Evolutionary conservation across 2,329 filamentous ascomycete species (phyloP).

Genomic region (Fusarium subglutinans): DNA sequence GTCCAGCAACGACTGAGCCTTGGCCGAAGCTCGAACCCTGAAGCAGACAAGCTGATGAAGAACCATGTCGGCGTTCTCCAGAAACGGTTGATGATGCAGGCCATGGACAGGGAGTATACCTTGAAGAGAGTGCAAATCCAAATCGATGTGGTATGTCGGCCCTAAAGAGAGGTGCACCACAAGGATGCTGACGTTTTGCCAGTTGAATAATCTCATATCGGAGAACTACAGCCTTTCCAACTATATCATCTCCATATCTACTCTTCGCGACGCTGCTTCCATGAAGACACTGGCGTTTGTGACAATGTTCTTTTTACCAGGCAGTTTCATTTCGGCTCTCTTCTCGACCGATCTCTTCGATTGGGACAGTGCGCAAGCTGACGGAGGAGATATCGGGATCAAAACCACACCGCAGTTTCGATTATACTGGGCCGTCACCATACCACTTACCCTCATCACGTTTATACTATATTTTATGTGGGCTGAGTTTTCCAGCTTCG

Average conservation of each 20-base stretch:
- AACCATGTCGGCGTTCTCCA: slow-evolving; percentile 44
- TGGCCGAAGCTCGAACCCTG: not conserved
- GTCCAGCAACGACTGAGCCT: slow-evolving; percentile 24
- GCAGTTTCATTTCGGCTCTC: slow-evolving; percentile 54
- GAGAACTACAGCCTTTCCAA: slow-evolving; percentile 50
- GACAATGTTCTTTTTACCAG: slow-evolving; percentile 55
- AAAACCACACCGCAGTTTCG: slow-evolving; percentile 48
- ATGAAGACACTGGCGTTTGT: slow-evolving; percentile 56
- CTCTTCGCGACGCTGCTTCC: slow-evolving; percentile 52
- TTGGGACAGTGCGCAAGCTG: slow-evolving; percentile 43
- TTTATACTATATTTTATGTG: slow-evolving; percentile 50
- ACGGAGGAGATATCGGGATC: slow-evolving; percentile 44
- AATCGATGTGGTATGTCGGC: slow-evolving; percentile 48
- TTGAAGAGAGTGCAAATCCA: slow-evolving; percentile 52
- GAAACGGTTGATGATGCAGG: slow-evolving; percentile 49
- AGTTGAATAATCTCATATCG: slow-evolving; percentile 52
- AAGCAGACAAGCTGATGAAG: slow-evolving; percentile 37
- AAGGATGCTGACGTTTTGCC: slow-evolving; percentile 5
- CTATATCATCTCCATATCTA: slow-evolving; percentile 49
- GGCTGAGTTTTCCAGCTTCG: slow-evolving; percentile 45
- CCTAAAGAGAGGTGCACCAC: too few species aligned
- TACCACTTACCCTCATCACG: slow-evolving; percentile 49
- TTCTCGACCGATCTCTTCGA: slow-evolving; percentile 51
- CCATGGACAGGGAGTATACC: slow-evolving; percentile 49
- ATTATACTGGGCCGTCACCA: slow-evolving; percentile 53